Evolutionary conservation across 352 stramenopile species (phyloP), one percentile per base, ranked within the genome.

Genomic region (Phytophthora kernoviae): DNA sequence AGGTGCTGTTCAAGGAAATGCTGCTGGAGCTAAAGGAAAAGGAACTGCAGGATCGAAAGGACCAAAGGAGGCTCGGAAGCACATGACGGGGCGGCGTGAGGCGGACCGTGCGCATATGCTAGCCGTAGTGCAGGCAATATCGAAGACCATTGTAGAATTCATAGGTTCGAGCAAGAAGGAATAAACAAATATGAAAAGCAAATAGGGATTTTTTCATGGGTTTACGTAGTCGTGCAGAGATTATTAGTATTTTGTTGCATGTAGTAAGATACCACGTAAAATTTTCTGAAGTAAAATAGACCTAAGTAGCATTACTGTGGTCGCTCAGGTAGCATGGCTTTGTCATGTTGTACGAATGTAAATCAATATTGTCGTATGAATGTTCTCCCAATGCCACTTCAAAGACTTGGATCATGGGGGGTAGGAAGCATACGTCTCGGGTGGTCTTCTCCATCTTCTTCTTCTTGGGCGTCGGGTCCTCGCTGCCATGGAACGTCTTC

Each of bases 401-500:
- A 30, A 30, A 30, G n/a, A n/a, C n/a, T n/a, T n/a, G n/a, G n/a
- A n/a, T n/a, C n/a, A n/a, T n/a, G n/a, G 64, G 58, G 54, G 58
- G 54, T 3, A 49, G 57, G 24, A 50, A 65, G 24, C 59, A 67
- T 39, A 73, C 73, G 8, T 75, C 75, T n/a, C 62, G 64, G 27
- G 14, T 62, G 22, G 79, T 88, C 54, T 91, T 87, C 66, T 60
- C 46, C 41, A 87, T 91, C 62, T 85, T 95, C 64, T 91, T 95
- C 57, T 65, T 93, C 49, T 73, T 87, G 36, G 87, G 87, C 69
- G 67, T 95, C 53, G 84, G 79, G 7, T 85, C 79, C 11, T 85
- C 81, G 21, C 74, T 95, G 37, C 84, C 87, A 39, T 95, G 83
- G 84, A 95, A 95, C 43, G 84, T 94, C 18, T 95, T 95, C 58